Conservation (phyloP, 345 rosid genomes). For the Garcia nutans region DNA sequence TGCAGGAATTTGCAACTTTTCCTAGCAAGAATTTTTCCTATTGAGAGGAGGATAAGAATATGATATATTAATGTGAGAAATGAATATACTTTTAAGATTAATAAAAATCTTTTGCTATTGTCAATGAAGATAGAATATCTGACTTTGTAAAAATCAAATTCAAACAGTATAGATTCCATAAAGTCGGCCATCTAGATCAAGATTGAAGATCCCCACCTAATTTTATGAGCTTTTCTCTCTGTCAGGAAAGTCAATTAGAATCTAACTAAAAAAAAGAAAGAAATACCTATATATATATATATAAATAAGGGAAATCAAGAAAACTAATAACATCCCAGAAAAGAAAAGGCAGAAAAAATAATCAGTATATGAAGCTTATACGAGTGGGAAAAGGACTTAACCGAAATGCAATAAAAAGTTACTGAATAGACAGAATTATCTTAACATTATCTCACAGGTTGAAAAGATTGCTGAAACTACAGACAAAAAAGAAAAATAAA, state of each 20-base stretch:
- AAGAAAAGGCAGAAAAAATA: background rate
- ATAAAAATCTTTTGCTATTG: background rate
- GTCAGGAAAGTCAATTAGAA: too few relatives aligned
- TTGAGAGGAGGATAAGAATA: too few relatives aligned
- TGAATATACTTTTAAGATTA: background rate
- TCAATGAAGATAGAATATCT: background rate
- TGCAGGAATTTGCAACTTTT: too few relatives aligned
- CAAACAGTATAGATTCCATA: conserved; percentile 6
- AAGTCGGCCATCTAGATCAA: conserved; percentile 1
- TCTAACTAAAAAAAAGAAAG: too few relatives aligned
- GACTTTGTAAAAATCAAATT: background rate
- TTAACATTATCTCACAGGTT: background rate
- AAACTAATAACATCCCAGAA: background rate
- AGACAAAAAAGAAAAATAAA: background rate
- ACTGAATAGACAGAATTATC: background rate
- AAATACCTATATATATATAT: background rate
- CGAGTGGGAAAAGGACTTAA: background rate
- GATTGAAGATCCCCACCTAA: background rate
- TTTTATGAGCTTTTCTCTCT: background rate
- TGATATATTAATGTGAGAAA: background rate
- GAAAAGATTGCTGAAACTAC: background rate
- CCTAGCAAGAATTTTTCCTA: too few relatives aligned
- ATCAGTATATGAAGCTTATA: background rate
- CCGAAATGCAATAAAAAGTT: background rate
- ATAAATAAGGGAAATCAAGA: background rate